These are phyloP conservation scores for Epichloe coenophiala DNA, from an alignment of 2,329 filamentous ascomycete species.

Conservation along the genomic window DNA sequence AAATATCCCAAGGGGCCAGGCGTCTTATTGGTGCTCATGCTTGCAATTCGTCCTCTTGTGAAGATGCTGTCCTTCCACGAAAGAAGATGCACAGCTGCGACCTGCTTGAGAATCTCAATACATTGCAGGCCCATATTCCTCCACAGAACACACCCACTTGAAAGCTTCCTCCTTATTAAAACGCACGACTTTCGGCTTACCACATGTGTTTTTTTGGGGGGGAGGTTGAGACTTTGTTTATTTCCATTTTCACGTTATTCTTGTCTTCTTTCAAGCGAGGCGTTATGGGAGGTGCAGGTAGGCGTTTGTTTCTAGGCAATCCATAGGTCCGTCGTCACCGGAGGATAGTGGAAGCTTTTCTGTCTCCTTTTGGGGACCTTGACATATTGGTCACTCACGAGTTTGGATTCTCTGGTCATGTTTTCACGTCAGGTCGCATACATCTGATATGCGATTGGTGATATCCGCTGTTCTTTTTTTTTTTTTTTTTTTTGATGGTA, in stretches of 20 bases:
- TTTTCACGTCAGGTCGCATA: not conserved
- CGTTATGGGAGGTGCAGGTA: not conserved
- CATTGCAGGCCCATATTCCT: too few relatives aligned
- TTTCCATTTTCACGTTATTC: not conserved
- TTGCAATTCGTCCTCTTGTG: too few relatives aligned
- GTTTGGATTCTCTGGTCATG: not conserved
- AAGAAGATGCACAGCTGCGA: too few relatives aligned
- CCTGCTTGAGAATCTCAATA: too few relatives aligned
- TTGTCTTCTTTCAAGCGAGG: not conserved
- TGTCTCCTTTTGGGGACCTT: not conserved
- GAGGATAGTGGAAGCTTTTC: not conserved
- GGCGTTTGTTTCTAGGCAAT: not conserved
- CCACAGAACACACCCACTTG: not conserved
- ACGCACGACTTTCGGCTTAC: not conserved
- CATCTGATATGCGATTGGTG: too few relatives aligned
- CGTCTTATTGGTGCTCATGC: too few relatives aligned
- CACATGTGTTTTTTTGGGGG: too few relatives aligned
- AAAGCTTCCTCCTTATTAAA: not conserved
- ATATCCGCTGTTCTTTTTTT: not conserved
- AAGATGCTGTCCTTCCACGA: too few relatives aligned
- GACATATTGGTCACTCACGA: not conserved
- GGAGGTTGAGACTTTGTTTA: not conserved
- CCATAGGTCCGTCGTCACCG: not conserved
- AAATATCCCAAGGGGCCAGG: not conserved
- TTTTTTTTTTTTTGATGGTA: not conserved